Evolutionary conservation across 2,329 filamentous ascomycete genomes (phyloP).

Genomic region (Simplicillium aogashimaense): DNA sequence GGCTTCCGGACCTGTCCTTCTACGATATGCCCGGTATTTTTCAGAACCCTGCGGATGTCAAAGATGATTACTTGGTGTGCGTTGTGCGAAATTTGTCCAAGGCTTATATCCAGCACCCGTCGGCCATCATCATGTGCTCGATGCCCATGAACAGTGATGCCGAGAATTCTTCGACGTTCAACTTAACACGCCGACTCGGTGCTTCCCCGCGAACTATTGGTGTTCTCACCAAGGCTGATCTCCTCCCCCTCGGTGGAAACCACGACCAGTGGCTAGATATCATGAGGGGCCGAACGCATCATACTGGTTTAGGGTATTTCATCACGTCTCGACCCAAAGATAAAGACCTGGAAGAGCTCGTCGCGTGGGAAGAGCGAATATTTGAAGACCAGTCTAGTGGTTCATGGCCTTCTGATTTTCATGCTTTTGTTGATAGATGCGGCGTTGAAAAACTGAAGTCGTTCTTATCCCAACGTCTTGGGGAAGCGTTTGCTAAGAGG

Average conservation of each 20-base stretch:
- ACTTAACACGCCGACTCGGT: slow-evolving; percentile 46
- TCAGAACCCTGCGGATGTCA: slow-evolving; percentile 51
- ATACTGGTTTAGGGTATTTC: slow-evolving; percentile 66
- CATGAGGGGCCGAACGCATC: slow-evolving; percentile 50
- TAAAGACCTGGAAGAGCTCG: slow-evolving; percentile 41
- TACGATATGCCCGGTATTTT: slow-evolving; percentile 83
- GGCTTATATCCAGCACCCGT: slow-evolving; percentile 58
- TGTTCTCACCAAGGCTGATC: slow-evolving; percentile 79
- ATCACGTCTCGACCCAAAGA: slow-evolving; percentile 59
- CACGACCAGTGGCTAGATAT: slow-evolving; percentile 51
- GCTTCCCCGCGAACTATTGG: slow-evolving; percentile 56
- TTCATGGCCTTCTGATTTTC: slow-evolving; percentile 40
- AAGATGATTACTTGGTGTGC: slow-evolving; percentile 58
- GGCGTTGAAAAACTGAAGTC: slow-evolving; percentile 43
- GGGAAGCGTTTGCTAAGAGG: slow-evolving; percentile 43
- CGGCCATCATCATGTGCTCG: slow-evolving; percentile 68
- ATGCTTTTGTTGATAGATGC: slow-evolving; percentile 34
- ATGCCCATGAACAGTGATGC: slow-evolving; percentile 71
- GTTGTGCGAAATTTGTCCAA: slow-evolving; percentile 63
- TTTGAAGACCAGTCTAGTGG: slow-evolving; percentile 30
- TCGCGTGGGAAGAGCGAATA: slow-evolving; percentile 40
- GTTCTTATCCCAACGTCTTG: slow-evolving; percentile 42
- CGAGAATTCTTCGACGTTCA: slow-evolving; percentile 62
- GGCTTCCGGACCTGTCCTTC: slow-evolving; percentile 66
- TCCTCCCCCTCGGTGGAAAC: slow-evolving; percentile 43